Base-by-base conservation (phyloP, 129 eudicot genomes). In the Artemisia argyi region DNA sequence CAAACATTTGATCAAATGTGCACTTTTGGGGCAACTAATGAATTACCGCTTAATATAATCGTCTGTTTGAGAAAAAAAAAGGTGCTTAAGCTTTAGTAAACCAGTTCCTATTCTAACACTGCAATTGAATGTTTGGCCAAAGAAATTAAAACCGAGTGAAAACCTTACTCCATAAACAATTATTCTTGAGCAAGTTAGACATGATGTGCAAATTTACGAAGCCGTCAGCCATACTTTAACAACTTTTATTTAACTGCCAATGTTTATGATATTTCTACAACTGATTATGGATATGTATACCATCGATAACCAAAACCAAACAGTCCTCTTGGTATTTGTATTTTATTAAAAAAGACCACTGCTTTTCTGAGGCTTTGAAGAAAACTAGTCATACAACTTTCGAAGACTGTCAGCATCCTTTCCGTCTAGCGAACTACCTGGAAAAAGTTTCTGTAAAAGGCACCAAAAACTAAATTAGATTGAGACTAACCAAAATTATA, bases 381-480 rank as follows among this genome's bases (percentile, higher is more conserved):
- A 54, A 16, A 53, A 17, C 3, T 48, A 7, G 35, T n/a, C 74
- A 64, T 74, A 74, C 42, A 44, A 12, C 63, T 53, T 53, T 7
- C 14, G 55, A 42, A 74, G 71, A 64, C 20, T 64, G 10, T 64
- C 60, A 0, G 42, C 26, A 24, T 65, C 64, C 65, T 52, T 42
- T 8, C 64, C 72, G 22, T 74, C 65, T 4, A 74, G 55, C 4
- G 47, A 52, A 50, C 47, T 19, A 13, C 78, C 64, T 1, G 57
- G 72, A 39, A 74, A 39, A 42, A 64, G 47, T 11, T 3, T 16
- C 78, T 74, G 62, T 70, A 73, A 63, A 62, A 73, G n/a, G 54
- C 49, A 14, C 70, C 26, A 19, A 48, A 42, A 70, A 55, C 18
- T 70, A 70, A 35, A 70, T 70, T 55, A 70, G 24, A 58, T 13